Percentiles rank a stretch among this genome's conserved stretches.
Evolutionary conservation across 257 asterid species (phyloP).

Genomic region (Solanum microdontum): DNA sequence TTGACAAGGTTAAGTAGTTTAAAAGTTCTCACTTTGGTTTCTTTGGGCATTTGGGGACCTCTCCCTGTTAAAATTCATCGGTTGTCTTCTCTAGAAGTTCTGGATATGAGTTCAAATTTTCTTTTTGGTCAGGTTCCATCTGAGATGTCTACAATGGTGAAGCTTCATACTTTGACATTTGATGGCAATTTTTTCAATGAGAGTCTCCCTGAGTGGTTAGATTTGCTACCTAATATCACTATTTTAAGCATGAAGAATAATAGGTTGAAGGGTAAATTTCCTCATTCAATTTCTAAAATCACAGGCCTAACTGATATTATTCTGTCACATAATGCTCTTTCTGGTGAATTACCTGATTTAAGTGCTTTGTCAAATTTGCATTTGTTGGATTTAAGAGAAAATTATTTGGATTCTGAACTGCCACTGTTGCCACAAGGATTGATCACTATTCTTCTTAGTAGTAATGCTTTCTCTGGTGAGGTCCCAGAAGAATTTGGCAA

Average conservation of each 20-base stretch:
- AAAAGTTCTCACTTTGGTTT: constrained; percentile 35
- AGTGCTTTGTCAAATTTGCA: constrained; percentile 22
- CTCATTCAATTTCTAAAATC: constrained; percentile 18
- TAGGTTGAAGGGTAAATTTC: constrained; percentile 28
- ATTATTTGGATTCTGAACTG: constrained; percentile 28
- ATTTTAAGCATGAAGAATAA: constrained; percentile 47
- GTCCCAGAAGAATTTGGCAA: constrained; percentile 37
- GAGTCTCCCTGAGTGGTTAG: constrained; percentile 34
- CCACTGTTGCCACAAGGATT: constrained; percentile 38
- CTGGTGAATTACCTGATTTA: constrained; percentile 35
- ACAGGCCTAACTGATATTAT: constrained; percentile 26
- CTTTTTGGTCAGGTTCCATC: constrained; percentile 37
- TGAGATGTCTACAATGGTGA: constrained; percentile 37
- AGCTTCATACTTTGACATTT: constrained; percentile 27
- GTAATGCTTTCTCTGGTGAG: constrained; percentile 37
- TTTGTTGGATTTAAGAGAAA: constrained; percentile 47
- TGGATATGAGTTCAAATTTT: constrained; percentile 61
- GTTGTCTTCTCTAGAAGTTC: constrained; percentile 26
- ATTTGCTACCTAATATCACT: constrained; percentile 30
- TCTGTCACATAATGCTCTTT: constrained; percentile 33
- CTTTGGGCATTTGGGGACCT: constrained; percentile 64
- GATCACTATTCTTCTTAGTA: constrained; percentile 20
- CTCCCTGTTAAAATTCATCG: constrained; percentile 46
- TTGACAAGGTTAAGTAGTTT: constrained; percentile 44
- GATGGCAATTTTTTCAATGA: constrained; percentile 61